A percentile compares a stretch with the other conserved stretches of the same genome.
These are phyloP conservation scores for Corymbia citriodora DNA, from an alignment of 441 rosid species.

Conservation along the genomic window DNA sequence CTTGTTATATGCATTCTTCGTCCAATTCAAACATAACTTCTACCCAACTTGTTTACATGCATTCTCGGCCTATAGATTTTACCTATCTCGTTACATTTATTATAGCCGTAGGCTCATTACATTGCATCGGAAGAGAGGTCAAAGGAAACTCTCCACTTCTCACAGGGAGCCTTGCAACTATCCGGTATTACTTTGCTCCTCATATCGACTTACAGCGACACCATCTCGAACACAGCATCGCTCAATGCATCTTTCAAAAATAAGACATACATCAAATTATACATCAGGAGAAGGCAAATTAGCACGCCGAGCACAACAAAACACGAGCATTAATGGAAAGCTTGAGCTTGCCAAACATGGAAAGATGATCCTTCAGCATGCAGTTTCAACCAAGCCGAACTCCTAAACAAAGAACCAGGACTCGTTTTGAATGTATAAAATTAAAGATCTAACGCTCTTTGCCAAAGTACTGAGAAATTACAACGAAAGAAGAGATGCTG, in stretches of 20 bases:
- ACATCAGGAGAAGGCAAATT: not conserved
- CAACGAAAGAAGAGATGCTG: not conserved
- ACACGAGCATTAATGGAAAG: not conserved
- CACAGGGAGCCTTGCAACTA: rapidly evolving
- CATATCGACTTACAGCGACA: not conserved
- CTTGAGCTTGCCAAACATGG: not conserved
- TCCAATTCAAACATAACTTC: not conserved
- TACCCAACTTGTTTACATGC: not conserved
- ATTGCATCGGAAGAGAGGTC: not conserved
- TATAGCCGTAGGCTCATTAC: not conserved
- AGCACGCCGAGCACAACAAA: not conserved
- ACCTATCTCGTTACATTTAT: not conserved
- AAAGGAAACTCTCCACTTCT: not conserved
- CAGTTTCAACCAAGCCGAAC: not conserved
- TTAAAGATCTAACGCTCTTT: not conserved
- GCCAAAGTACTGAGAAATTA: not conserved
- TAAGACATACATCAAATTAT: not conserved
- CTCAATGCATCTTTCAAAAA: not conserved
- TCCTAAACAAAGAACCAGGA: not conserved
- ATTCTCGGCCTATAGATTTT: not conserved
- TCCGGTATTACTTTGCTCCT: not conserved
- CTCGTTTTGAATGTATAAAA: not conserved
- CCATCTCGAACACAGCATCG: not conserved
- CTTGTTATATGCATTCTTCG: not conserved
- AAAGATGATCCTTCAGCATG: not conserved